Percentiles rank a stretch among this genome's conserved stretches.
Conservation (phyloP, 345 rosid genomes). For the Gossypioides kirkii region DNA sequence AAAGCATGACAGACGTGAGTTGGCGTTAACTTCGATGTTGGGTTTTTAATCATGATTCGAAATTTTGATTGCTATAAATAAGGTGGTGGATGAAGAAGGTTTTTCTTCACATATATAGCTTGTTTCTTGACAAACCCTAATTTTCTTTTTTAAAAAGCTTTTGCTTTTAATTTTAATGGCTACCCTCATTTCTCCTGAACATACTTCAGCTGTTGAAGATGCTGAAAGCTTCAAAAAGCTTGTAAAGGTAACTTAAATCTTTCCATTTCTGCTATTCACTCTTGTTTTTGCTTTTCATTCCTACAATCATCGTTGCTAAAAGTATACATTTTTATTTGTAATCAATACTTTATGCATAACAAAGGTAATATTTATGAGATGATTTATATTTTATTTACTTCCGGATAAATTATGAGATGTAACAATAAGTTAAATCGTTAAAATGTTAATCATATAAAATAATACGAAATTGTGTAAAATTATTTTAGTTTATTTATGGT, state of each 20-base stretch:
- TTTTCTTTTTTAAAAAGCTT: not conserved
- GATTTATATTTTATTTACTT: too few relatives aligned
- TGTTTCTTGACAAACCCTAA: not conserved
- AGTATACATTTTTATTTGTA: too few relatives aligned
- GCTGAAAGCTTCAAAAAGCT: constrained; percentile 37
- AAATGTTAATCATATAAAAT: too few relatives aligned
- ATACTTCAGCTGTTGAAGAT: constrained; percentile 33
- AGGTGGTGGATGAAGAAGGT: not conserved
- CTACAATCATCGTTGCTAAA: not conserved
- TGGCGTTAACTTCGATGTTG: constrained; percentile 14
- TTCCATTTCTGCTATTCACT: not conserved
- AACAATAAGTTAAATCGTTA: too few relatives aligned
- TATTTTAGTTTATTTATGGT: too few relatives aligned
- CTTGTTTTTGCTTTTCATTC: not conserved
- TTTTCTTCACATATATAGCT: not conserved
- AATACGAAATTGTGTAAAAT: too few relatives aligned
- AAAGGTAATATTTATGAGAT: too few relatives aligned
- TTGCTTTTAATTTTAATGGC: constrained; percentile 25
- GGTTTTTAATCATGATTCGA: not conserved
- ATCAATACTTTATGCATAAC: too few relatives aligned
- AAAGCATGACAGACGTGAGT: not conserved
- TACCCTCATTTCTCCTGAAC: constrained; percentile 29
- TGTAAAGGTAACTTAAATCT: constrained; percentile 26
- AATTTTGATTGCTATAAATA: not conserved
- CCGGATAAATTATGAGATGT: too few relatives aligned